A percentile compares a stretch with the other conserved stretches of the same genome.
These are phyloP conservation scores for Scedosporium boydii DNA, from an alignment of 2,329 filamentous ascomycete genomes.

Conservation along the genomic window DNA sequence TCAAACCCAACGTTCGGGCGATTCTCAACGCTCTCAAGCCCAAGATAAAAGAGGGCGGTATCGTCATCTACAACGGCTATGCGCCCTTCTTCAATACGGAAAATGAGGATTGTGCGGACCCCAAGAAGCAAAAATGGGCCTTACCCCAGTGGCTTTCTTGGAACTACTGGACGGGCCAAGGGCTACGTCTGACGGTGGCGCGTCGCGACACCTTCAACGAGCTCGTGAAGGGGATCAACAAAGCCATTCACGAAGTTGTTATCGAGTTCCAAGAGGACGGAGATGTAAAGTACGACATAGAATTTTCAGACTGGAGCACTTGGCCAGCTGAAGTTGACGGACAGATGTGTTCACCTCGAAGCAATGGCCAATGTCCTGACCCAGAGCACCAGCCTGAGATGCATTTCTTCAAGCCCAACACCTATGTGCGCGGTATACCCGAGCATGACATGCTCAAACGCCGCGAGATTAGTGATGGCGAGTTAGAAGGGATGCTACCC, in stretches of 20 bases:
- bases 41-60: conserved; percentile 19
- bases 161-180: background rate
- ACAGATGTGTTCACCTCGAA: conserved; percentile 19
- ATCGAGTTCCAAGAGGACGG: background rate
- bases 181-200: conserved; percentile 12
- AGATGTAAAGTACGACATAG: conserved; percentile 13
- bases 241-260: conserved; percentile 17
- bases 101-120: conserved; percentile 13
- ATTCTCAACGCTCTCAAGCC: conserved; percentile 16
- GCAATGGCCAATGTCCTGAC: conserved; percentile 18
- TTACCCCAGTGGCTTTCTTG: background rate
- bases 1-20: conserved; percentile 18
- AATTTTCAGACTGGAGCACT: conserved; percentile 19
- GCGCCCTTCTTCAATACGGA: conserved; percentile 23
- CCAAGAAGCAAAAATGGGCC: conserved; percentile 7
- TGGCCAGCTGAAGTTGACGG: conserved; percentile 18
- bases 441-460: background rate
- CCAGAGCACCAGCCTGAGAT: conserved; percentile 7
- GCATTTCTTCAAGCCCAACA: background rate
- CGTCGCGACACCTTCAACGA: conserved; percentile 21
- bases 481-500: background rate
- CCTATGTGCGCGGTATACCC: background rate
- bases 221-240: conserved; percentile 17
- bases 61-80: conserved; percentile 20
- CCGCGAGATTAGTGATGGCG: background rate